Evolutionary conservation across 768 basidiomycete genomes (phyloP), one percentile per base, ranked within the genome.

Genomic region (Boletus edulis): DNA sequence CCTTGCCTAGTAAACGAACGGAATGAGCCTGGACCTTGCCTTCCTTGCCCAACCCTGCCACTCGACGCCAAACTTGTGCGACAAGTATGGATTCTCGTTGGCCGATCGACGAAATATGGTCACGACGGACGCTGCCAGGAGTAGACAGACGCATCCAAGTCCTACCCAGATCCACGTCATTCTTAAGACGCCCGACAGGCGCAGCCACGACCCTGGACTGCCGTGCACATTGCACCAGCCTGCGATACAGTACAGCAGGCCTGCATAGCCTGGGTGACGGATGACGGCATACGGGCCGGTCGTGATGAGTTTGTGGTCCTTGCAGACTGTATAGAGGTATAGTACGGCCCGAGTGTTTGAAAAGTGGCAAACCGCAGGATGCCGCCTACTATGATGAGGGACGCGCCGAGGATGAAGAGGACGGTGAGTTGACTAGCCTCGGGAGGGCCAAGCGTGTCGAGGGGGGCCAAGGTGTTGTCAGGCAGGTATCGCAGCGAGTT

Each of bases 241-340:
- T 8, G 40, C 0, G 6, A 58, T 35, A 15, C 45, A 54, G 15
- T 48, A 37, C 7, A 55, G 11, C 11, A 56, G 10, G 10, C 55
- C 55, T 1, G 57, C 37, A 29, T 72, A 73, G 22, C 60, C 59
- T 1, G 70, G 69, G 22, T 73, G 72, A 2, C 70, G 66, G 5
- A 72, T 60, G 31, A 64, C 32, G 0, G 56, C 18, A 27, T 72
- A 73, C 2, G 65, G 66, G 1, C 66, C 69, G 0, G 31, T 51
- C 20, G 65, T 71, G 15, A 72, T 42, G 15, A 73, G 57, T 29
- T 43, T 59, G 49, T 63, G 67, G 0, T 59, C 58, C 24, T 57
- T 58, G 24, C 58, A 53, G 10, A 68, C 13, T 60, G 57, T 8
- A 57, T 39, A 24, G 59, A 59, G 1, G 61, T 69, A 29, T 62